phyloP scores from a whole-genome alignment of 345 rosid genomes.

The Erodium maritimum region DNA sequence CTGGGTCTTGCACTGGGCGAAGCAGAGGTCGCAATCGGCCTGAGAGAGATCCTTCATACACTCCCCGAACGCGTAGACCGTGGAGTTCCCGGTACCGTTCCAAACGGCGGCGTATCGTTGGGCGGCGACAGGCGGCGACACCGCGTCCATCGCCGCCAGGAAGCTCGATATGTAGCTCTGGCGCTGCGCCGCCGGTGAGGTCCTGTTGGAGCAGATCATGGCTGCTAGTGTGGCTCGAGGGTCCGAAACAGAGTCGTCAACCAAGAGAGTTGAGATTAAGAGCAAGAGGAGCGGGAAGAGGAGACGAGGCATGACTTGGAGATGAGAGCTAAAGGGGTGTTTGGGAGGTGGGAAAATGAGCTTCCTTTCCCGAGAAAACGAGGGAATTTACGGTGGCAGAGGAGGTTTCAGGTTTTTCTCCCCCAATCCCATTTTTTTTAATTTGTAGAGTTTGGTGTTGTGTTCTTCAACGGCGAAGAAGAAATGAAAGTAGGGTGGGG shows the following conservation, averaged over 20 bases:
- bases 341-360: too few relatives aligned
- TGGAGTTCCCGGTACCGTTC: constrained; percentile 30
- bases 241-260: constrained; percentile 36
- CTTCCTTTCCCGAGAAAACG: too few relatives aligned
- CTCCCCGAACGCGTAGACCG: constrained; percentile 68
- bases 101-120: constrained; percentile 32
- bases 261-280: constrained; percentile 9
- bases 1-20: constrained; percentile 69
- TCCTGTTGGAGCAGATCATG: constrained; percentile 50
- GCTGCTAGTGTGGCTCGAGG: constrained; percentile 55
- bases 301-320: background rate
- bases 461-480: too few relatives aligned
- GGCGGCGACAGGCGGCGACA: constrained; percentile 28
- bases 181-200: constrained; percentile 29
- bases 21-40: constrained; percentile 62
- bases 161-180: constrained; percentile 33
- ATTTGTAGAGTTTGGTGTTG: too few relatives aligned
- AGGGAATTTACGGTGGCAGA: too few relatives aligned
- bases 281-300: background rate
- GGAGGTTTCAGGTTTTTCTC: too few relatives aligned
- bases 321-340: too few relatives aligned
- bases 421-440: too few relatives aligned
- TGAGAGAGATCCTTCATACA: constrained; percentile 64
- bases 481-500: background rate
- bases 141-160: constrained; percentile 36